Evolutionary conservation across 2,329 filamentous ascomycete species (phyloP), one percentile per base, ranked within the genome.

Genomic region (Sporothrix humicola): DNA sequence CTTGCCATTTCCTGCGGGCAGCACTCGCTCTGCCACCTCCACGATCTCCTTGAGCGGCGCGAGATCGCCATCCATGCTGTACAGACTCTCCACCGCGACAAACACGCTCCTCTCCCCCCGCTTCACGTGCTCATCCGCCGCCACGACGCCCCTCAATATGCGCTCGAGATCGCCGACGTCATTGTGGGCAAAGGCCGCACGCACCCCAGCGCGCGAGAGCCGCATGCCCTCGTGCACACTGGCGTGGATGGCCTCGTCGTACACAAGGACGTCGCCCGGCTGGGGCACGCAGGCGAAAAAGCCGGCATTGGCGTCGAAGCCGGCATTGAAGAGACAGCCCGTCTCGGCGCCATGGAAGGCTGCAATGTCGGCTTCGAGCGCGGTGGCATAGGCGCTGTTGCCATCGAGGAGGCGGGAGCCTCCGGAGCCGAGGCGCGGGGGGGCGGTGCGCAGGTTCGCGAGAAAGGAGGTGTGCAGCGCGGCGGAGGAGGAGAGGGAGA

Each of bases 21-120:
- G 81, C 0, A 87, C 77, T 0, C 82, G 80, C 56, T 91, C 85
- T 0, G 92, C 86, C 4, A 87, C 82, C 0, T 84, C 80, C 1
- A 92, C 85, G 20, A 95, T 87, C 6, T 89, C 85, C 12, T 79
- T 77, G 12, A 96, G 82, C 0, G 91, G 91, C 0, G 88, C 88
- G 20, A 93, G 82, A 76, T 95, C 92, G 0, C 93, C 93, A 71
- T 95, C 93, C 93, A 96, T 96, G 79, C 92, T 94, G 80, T 96
- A 95, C 0, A 94, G 84, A 0, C 87, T 88, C 77, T 94, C 92
- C 0, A 93, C 84, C 0, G 88, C 89, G n/a, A 94, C 80, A 76
- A 94, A 92, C 2, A 93, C 85, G 75, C 88, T 90, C 0, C 79
- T 79, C 1, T 78, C 73, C 0, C 87, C 87, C 0, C 15, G 20